Conservation (phyloP, 108 stramenopile genomes). For the Conticribra weissflogii region DNA sequence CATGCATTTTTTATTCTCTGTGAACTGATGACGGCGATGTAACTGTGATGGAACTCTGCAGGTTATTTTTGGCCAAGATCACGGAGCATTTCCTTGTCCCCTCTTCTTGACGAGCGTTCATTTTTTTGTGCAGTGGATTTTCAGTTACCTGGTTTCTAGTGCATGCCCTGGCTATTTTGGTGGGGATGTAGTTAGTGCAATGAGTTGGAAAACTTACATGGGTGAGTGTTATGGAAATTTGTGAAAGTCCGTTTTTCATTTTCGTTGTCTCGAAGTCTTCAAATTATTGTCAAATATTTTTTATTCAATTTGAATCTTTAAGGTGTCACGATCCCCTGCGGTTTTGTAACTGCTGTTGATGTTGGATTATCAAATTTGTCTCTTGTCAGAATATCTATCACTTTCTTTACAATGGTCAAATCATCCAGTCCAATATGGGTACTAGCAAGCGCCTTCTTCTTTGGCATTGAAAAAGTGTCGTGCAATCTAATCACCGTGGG, state of each 20-base stretch:
- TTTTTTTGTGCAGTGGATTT: slow-evolving; percentile 84
- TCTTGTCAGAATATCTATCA: slow-evolving; percentile 75
- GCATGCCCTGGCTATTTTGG: slow-evolving; percentile 67
- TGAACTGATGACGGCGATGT: slow-evolving; percentile 29
- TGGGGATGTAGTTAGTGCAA: slow-evolving; percentile 54
- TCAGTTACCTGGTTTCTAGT: slow-evolving; percentile 56
- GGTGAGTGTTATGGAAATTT: slow-evolving; percentile 25
- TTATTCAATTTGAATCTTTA: background rate
- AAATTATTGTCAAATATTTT: background rate
- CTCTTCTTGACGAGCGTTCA: slow-evolving; percentile 82
- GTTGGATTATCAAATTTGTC: slow-evolving; percentile 85
- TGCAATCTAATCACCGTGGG: slow-evolving; percentile 73
- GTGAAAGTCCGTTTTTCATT: too few species aligned
- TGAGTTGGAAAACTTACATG: slow-evolving; percentile 77
- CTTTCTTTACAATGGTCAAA: slow-evolving; percentile 92
- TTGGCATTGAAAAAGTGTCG: slow-evolving; percentile 83
- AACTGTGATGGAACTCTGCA: slow-evolving; percentile 1
- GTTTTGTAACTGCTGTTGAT: slow-evolving; percentile 78
- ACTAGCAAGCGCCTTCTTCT: slow-evolving; percentile 74
- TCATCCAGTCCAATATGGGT: slow-evolving; percentile 87
- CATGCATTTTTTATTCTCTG: background rate
- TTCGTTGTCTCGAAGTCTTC: background rate
- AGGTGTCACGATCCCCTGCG: slow-evolving; percentile 79
- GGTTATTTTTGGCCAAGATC: slow-evolving; percentile 72
- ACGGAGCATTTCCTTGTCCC: slow-evolving; percentile 85